Conservation (phyloP, 306 rosid genomes). For the Cajanus cajan region DNA sequence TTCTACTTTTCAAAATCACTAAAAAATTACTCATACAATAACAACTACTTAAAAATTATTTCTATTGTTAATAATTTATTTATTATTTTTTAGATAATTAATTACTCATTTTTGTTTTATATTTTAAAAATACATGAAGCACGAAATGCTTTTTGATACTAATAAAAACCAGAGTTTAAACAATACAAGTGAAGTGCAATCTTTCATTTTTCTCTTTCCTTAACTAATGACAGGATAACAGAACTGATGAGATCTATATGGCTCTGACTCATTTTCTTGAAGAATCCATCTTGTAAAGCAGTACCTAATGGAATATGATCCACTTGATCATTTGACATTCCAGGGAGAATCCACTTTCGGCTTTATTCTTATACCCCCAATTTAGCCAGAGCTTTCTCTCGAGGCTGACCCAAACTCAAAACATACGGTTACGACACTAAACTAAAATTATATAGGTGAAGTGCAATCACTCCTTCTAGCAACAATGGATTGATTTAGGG, state of each 20-base stretch:
- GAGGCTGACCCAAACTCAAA: constrained; percentile 29
- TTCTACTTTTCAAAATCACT: too few relatives aligned
- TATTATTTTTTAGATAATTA: too few relatives aligned
- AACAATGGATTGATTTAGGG: background rate
- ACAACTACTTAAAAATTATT: too few relatives aligned
- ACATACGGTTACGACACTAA: background rate
- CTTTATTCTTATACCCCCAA: constrained; percentile 47
- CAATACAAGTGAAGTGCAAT: background rate
- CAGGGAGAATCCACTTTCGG: constrained; percentile 23
- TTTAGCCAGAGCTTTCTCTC: constrained; percentile 22
- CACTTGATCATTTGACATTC: constrained; percentile 43
- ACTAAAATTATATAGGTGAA: background rate
- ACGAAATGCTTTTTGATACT: too few relatives aligned
- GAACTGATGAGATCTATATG: background rate
- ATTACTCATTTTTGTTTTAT: too few relatives aligned
- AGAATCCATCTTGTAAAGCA: background rate
- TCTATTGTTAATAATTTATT: too few relatives aligned
- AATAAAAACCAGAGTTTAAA: background rate
- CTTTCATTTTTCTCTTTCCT: background rate
- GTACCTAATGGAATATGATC: constrained; percentile 22
- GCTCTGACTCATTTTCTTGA: background rate
- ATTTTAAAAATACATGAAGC: too few relatives aligned
- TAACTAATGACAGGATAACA: background rate
- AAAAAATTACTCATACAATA: too few relatives aligned
- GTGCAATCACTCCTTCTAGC: background rate